Conservation (phyloP, 805 yeast genomes). For the Candida chilensis region DNA sequence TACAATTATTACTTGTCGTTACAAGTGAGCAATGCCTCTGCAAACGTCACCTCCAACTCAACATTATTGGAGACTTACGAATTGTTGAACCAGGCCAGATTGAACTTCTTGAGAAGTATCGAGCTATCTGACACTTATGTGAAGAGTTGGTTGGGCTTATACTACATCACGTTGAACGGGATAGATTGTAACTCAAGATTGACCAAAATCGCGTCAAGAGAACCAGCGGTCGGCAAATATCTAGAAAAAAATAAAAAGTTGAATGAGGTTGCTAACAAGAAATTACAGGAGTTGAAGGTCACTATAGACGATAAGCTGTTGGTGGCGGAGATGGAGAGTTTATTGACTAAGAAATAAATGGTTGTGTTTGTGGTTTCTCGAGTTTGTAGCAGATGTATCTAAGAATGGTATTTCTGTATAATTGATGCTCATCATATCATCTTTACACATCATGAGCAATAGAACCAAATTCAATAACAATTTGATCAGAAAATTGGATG, state of each 20-base stretch:
- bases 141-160: conserved; percentile 70
- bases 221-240: neutral
- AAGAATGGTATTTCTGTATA: neutral
- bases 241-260: neutral
- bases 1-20: neutral
- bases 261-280: neutral
- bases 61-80: conserved; percentile 14
- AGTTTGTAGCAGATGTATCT: neutral
- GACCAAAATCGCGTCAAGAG: neutral
- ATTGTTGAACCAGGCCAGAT: conserved; percentile 17
- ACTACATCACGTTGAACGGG: too few relatives aligned
- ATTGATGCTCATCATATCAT: neutral
- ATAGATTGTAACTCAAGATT: neutral
- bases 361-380: neutral
- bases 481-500: neutral
- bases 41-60: conserved; percentile 12
- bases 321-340: conserved; percentile 17
- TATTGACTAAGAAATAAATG: conserved; percentile 14
- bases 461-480: neutral
- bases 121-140: conserved; percentile 66
- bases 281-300: neutral
- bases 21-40: neutral
- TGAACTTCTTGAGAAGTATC: conserved; percentile 58
- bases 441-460: too few relatives aligned
- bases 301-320: conserved; percentile 22